These are phyloP conservation scores for Trametes hirsuta DNA, from an alignment of 1,284 basidiomycete species.

Conservation along the genomic window DNA sequence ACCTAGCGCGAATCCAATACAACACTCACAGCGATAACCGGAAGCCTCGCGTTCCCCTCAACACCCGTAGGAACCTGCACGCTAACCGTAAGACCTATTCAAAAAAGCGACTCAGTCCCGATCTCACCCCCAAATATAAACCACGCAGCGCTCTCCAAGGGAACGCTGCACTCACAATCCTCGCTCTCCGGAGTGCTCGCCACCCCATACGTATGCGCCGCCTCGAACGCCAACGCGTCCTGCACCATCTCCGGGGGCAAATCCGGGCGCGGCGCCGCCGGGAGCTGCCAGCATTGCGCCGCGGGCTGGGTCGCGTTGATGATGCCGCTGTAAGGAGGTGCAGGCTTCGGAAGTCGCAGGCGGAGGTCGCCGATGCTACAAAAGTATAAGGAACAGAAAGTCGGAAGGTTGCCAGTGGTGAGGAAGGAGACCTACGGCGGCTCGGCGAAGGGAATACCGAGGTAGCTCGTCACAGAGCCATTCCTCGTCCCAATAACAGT, in stretches of 20 bases:
- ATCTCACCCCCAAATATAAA: too few relatives aligned
- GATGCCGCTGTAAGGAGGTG: conserved; percentile 41
- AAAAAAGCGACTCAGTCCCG: neutral
- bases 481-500: conserved; percentile 15
- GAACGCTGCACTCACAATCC: conserved; percentile 44
- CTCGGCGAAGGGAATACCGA: conserved; percentile 56
- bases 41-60: conserved; percentile 44
- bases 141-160: neutral
- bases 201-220: conserved; percentile 31
- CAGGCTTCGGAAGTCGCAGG: conserved; percentile 48
- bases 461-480: conserved; percentile 39
- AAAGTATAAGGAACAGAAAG: too few relatives aligned
- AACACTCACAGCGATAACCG: conserved; percentile 52
- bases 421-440: conserved; percentile 34
- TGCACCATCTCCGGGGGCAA: conserved; percentile 25
- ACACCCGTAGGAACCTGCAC: conserved; percentile 49
- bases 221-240: conserved; percentile 24
- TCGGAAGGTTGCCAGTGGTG: conserved; percentile 1
- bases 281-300: conserved; percentile 47
- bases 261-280: neutral
- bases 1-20: neutral
- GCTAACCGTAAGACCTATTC: conserved; percentile 56
- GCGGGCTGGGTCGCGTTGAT: conserved; percentile 46
- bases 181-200: conserved; percentile 38
- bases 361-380: conserved; percentile 30